These are phyloP conservation scores for Xylaria grammica DNA, from an alignment of 495 filamentous ascomycete genomes.

Conservation along the genomic window DNA sequence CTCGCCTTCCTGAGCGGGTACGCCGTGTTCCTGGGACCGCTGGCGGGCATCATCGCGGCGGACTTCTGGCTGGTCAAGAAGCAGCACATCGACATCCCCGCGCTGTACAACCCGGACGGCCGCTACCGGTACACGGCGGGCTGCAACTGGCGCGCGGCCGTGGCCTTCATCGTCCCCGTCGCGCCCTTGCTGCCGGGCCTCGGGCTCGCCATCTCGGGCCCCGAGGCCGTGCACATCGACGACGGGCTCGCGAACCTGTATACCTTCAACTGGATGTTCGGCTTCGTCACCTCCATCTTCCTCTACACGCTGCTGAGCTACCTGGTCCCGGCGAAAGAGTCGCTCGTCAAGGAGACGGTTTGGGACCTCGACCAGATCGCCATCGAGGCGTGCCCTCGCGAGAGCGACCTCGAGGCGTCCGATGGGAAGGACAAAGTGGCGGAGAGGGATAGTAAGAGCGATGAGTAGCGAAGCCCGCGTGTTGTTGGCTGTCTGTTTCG, in stretches of 20 bases:
- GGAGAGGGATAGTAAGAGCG: neutral
- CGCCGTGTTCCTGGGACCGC: slow-evolving; percentile 71
- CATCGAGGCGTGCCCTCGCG: slow-evolving; percentile 26
- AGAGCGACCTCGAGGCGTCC: slow-evolving; percentile 15
- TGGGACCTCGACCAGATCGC: slow-evolving; percentile 34
- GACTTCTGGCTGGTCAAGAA: slow-evolving; percentile 73
- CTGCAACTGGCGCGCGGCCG: slow-evolving; percentile 69
- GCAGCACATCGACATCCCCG: slow-evolving; percentile 63
- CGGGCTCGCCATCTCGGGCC: slow-evolving; percentile 40
- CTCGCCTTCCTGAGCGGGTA: slow-evolving; percentile 68
- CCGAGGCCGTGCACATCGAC: slow-evolving; percentile 44
- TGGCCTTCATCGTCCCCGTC: slow-evolving; percentile 67
- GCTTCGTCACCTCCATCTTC: slow-evolving; percentile 50
- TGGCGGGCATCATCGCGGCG: slow-evolving; percentile 68
- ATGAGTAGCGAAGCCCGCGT: no score
- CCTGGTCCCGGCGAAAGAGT: slow-evolving; percentile 40
- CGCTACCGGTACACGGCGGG: slow-evolving; percentile 61
- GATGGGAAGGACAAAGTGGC: slow-evolving; percentile 5
- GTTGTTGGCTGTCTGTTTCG: no score
- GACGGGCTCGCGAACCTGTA: slow-evolving; percentile 47
- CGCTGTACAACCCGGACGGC: slow-evolving; percentile 59
- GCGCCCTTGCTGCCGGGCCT: slow-evolving; percentile 63
- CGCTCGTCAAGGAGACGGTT: slow-evolving; percentile 38
- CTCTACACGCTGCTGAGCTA: slow-evolving; percentile 43
- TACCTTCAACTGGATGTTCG: slow-evolving; percentile 57